Conservation (phyloP, 306 rosid genomes). For the Castanea crenata region DNA sequence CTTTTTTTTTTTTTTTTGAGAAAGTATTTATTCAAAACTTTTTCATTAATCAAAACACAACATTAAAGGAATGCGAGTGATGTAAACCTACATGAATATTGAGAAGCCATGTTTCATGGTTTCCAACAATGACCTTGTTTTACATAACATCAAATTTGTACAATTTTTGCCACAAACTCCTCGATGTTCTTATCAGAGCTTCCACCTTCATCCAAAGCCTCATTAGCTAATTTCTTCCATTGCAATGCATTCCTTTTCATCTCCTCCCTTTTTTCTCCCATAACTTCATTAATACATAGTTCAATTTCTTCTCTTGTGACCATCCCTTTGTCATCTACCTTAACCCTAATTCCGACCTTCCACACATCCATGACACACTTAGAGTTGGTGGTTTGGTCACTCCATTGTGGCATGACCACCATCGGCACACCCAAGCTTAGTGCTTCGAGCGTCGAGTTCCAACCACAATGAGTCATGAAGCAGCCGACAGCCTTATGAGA, state of each 20-base stretch:
- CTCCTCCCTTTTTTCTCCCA: conserved; percentile 16
- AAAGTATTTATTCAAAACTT: too few relatives aligned
- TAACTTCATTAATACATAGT: conserved; percentile 4
- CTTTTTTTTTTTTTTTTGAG: too few relatives aligned
- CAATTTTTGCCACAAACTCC: conserved; percentile 9
- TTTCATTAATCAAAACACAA: too few relatives aligned
- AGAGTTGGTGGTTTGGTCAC: conserved; percentile 15
- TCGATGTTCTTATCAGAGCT: conserved; percentile 18
- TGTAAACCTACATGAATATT: too few relatives aligned
- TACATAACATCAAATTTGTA: neutral
- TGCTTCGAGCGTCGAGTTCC: conserved; percentile 24
- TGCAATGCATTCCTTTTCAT: conserved; percentile 4
- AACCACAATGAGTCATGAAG: conserved; percentile 23
- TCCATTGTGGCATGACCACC: conserved; percentile 22
- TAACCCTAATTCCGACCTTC: conserved; percentile 17
- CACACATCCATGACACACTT: conserved; percentile 21
- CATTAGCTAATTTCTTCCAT: conserved; percentile 12
- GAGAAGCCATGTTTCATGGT: too few relatives aligned
- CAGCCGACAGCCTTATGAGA: conserved; percentile 6
- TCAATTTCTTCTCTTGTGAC: conserved; percentile 15
- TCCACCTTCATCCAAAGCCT: conserved; percentile 21
- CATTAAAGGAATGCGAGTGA: too few relatives aligned
- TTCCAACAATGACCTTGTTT: too few relatives aligned
- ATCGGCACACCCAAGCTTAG: conserved; percentile 17
- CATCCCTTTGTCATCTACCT: neutral